Base-by-base conservation (phyloP, 2,329 filamentous ascomycete genomes). In the Fusarium continuum region DNA sequence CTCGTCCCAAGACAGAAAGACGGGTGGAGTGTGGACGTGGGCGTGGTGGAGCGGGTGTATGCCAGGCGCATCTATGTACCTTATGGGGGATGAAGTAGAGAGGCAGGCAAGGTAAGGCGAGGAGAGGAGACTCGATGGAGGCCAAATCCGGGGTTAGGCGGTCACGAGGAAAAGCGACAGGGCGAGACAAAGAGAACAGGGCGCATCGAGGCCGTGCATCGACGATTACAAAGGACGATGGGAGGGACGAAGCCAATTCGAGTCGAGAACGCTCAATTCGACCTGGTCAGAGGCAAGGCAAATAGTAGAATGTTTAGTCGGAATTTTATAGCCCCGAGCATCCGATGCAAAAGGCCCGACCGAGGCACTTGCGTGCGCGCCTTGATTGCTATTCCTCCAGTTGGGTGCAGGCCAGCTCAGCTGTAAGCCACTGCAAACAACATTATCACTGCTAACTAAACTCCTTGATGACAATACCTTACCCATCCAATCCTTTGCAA, bases 1-100 rank as follows among this genome's bases (percentile, higher is more conserved):
- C 50, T 68, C 51, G 58, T 57, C 45, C 61, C 58, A 70, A 65
- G 60, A 56, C 55, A 64, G 68, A 65, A 55, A 61, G 56, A 61
- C 34, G 64, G 61, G 67, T 69, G 66, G 68, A 69, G 62, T 50
- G 64, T 69, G 55, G 57, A 68, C 55, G 62, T 63, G 64, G 61
- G 60, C 51, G 62, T 63, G 63, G 63, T 70, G 62, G 68, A 71
- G 69, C 57, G 60, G 69, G 67, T 62, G 64, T 56, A 17, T 46
- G 51, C 54, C 48, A 60, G 57, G 65, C 67, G 69, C 69, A 71
- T 60, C 23, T 34, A 60, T 25, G 60, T 59, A 36, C 26, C 20
- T 41, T 41, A 55, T 52, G 50, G 52, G 52, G 56, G 40, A 66
- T 43, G 51, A 64, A 59, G 62, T 55, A 61, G 44, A 16, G 45